These are phyloP conservation scores for Colletotrichum sp. DNA, from an alignment of 2,329 filamentous ascomycete genomes.

Conservation along the genomic window DNA sequence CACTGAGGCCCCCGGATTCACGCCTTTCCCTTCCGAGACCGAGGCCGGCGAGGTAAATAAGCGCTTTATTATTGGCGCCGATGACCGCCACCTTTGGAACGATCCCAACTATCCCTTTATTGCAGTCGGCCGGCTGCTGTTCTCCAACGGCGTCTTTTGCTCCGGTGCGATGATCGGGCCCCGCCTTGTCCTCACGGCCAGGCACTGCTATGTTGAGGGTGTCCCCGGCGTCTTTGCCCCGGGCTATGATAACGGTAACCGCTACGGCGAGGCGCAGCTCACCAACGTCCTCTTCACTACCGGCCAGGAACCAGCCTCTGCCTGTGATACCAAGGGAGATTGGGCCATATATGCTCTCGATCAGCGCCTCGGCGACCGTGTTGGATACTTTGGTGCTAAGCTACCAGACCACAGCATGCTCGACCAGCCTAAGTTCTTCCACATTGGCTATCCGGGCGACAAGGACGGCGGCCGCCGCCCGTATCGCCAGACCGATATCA, in stretches of 20 bases:
- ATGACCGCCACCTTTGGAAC: constrained; percentile 25
- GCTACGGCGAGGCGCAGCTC: background rate
- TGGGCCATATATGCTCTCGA: constrained; percentile 29
- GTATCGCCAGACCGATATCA: constrained; percentile 4
- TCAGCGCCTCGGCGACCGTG: constrained; percentile 26
- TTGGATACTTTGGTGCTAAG: constrained; percentile 25
- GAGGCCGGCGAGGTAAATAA: background rate
- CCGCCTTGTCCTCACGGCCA: constrained; percentile 30
- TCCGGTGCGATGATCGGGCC: constrained; percentile 29
- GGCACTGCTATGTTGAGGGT: constrained; percentile 26
- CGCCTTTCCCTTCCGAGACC: background rate
- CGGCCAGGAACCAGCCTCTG: background rate
- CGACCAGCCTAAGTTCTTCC: constrained; percentile 17
- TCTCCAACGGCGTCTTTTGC: constrained; percentile 27
- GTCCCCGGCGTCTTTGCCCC: constrained; percentile 25
- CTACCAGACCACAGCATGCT: constrained; percentile 8
- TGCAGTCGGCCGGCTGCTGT: constrained; percentile 16
- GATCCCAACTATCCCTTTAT: constrained; percentile 23
- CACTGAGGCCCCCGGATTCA: background rate
- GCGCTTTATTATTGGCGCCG: constrained; percentile 26
- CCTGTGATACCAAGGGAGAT: constrained; percentile 26
- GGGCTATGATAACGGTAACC: constrained; percentile 24
- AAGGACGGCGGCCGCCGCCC: constrained; percentile 16
- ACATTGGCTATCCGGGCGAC: constrained; percentile 26
- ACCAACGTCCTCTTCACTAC: background rate